These are phyloP conservation scores for Pyracantha coccinea DNA, from an alignment of 331 rosid genomes.

Conservation along the genomic window DNA sequence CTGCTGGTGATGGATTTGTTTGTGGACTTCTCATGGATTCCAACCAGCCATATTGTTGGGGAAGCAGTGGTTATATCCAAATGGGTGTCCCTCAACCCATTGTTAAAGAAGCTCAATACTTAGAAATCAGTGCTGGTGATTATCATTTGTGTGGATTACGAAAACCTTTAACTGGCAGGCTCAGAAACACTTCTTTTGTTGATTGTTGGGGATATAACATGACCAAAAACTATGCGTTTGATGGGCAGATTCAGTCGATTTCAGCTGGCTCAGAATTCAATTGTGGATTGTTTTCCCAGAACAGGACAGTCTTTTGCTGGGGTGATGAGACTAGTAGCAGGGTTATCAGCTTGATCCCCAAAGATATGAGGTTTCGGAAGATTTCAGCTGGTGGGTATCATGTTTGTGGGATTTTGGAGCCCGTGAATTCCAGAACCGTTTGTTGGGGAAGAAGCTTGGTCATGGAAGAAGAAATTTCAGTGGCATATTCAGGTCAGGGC, in stretches of 20 bases:
- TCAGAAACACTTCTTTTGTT: constrained; percentile 50
- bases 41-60: constrained; percentile 92
- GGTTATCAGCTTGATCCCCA: constrained; percentile 50
- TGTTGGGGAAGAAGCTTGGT: constrained; percentile 92
- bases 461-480: constrained; percentile 60
- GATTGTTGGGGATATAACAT: constrained; percentile 98
- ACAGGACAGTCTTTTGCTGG: constrained; percentile 83
- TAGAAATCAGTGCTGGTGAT: constrained; percentile 93
- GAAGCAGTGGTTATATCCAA: constrained; percentile 58
- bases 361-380: constrained; percentile 49
- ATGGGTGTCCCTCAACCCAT: constrained; percentile 93
- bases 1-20: constrained; percentile 83
- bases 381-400: constrained; percentile 84
- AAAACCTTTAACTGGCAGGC: constrained; percentile 59
- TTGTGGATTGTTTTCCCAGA: constrained; percentile 79
- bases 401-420: constrained; percentile 81
- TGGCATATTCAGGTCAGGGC: constrained; percentile 37
- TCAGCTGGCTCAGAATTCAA: constrained; percentile 85
- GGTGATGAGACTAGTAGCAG: constrained; percentile 72
- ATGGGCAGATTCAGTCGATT: constrained; percentile 65
- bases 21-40: constrained; percentile 84
- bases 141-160: constrained; percentile 83
- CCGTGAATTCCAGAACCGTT: constrained; percentile 40
- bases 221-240: constrained; percentile 66
- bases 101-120: constrained; percentile 51